Evolutionary conservation across 164 flowering plant species (phyloP).

Genomic region (Dillenia suffruticosa): DNA sequence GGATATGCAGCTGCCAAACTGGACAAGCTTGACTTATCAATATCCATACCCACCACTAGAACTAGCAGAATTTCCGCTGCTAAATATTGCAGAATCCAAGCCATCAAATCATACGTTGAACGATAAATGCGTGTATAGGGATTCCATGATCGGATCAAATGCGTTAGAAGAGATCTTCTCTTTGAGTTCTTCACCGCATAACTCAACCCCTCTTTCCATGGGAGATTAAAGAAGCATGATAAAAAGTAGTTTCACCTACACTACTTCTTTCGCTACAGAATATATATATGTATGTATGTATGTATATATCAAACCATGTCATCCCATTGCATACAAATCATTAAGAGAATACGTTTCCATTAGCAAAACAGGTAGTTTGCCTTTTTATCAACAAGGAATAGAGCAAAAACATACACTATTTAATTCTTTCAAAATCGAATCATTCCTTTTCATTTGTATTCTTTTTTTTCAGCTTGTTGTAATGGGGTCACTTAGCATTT

Average conservation of each 20-base stretch:
- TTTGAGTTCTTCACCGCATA: constrained; percentile 36
- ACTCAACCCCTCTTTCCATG: constrained; percentile 11
- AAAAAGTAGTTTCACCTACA: neutral
- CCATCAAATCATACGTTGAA: constrained; percentile 16
- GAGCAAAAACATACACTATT: no score
- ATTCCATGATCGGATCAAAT: constrained; percentile 20
- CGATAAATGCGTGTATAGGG: constrained; percentile 15
- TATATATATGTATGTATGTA: no score
- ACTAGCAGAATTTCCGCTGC: constrained; percentile 53
- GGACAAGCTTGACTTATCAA: constrained; percentile 17
- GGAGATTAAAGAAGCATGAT: constrained; percentile 5
- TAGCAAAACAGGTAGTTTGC: no score
- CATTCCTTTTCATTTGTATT: no score
- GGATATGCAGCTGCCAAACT: constrained; percentile 24
- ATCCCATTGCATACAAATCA: neutral
- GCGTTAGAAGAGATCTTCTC: constrained; percentile 41
- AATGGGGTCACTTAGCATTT: no score
- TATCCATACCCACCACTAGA: constrained; percentile 36
- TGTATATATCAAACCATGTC: neutral
- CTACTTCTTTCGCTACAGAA: neutral
- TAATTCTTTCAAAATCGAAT: no score
- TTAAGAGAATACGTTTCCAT: neutral
- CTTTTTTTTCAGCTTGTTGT: no score
- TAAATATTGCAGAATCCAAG: constrained; percentile 29
- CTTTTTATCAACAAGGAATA: no score